Conservation (phyloP, 2,329 filamentous ascomycete species). For the Aspergillus nomiae region DNA sequence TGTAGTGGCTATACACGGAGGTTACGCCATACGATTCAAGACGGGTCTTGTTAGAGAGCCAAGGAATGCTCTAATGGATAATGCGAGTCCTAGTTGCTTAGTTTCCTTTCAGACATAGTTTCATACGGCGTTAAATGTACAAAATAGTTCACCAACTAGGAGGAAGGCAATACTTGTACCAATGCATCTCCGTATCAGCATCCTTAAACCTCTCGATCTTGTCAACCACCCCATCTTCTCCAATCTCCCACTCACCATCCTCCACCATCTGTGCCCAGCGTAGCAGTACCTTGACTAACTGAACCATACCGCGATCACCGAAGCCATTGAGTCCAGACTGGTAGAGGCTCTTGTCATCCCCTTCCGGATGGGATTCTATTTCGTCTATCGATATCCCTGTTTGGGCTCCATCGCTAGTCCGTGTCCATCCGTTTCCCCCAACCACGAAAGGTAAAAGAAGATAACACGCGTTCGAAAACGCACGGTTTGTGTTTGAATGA, state of each 20-base stretch:
- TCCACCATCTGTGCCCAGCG: constrained; percentile 5
- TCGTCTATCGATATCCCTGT: background rate
- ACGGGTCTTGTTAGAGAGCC: too few species aligned
- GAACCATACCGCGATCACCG: background rate
- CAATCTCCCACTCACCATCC: constrained; percentile 7
- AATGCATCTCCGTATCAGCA: constrained; percentile 6
- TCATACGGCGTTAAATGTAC: too few species aligned
- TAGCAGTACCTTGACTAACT: constrained; percentile 7
- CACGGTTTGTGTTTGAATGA: background rate
- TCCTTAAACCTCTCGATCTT: constrained; percentile 9
- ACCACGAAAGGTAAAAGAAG: background rate
- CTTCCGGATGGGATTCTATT: background rate
- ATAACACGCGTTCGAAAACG: background rate
- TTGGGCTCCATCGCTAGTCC: background rate
- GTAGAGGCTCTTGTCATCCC: background rate
- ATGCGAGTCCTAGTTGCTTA: too few species aligned
- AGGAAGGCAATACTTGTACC: constrained; percentile 12
- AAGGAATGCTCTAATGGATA: too few species aligned
- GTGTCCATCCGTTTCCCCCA: background rate
- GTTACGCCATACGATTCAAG: too few species aligned
- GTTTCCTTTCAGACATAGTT: too few species aligned
- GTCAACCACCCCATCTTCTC: constrained; percentile 6
- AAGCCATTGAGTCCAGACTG: background rate
- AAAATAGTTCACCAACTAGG: background rate
- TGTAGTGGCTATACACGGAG: too few species aligned